phyloP scores from a whole-genome alignment of 805 yeast species.

The Kuraishia piskuri region DNA sequence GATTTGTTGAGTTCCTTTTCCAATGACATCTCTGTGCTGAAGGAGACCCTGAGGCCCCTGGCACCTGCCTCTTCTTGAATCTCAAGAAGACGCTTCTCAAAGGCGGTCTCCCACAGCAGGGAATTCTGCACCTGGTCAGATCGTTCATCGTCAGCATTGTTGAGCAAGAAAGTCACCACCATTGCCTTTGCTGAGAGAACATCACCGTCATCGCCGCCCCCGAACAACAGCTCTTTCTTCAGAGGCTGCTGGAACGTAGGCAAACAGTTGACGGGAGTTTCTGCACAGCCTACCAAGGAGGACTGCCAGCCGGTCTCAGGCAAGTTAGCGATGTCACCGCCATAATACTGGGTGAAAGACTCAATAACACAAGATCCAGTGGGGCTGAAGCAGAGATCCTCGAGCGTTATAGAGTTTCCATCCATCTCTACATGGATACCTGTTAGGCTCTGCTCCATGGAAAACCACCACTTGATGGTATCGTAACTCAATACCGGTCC shows the following conservation, averaged over 20 bases:
- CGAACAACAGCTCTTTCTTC: slow-evolving; percentile 63
- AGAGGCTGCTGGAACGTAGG: slow-evolving; percentile 91
- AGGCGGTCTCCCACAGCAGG: slow-evolving; percentile 59
- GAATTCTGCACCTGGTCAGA: slow-evolving; percentile 32
- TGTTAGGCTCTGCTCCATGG: slow-evolving; percentile 42
- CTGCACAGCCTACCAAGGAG: slow-evolving; percentile 51
- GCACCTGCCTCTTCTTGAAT: slow-evolving; percentile 37
- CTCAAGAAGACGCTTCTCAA: slow-evolving; percentile 45
- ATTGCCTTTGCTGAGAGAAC: slow-evolving; percentile 61
- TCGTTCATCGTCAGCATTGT: slow-evolving; percentile 37
- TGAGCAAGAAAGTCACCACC: slow-evolving; percentile 63
- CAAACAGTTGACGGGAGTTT: slow-evolving; percentile 80
- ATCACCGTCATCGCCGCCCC: slow-evolving; percentile 37
- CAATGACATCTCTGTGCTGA: slow-evolving; percentile 75
- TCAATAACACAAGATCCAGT: slow-evolving; percentile 78
- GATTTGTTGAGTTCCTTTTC: slow-evolving; percentile 79
- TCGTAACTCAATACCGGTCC: slow-evolving; percentile 66
- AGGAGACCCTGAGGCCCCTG: slow-evolving; percentile 55
- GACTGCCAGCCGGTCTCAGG: slow-evolving; percentile 48
- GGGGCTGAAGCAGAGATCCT: slow-evolving; percentile 80
- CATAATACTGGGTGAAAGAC: slow-evolving; percentile 83
- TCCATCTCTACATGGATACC: slow-evolving; percentile 8
- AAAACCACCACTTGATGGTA: slow-evolving; percentile 81
- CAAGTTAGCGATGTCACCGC: slow-evolving; percentile 45
- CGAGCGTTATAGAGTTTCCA: slow-evolving; percentile 26